phyloP scores from a whole-genome alignment of 208 protist genomes.

The Wallacemonas sp. region DNA sequence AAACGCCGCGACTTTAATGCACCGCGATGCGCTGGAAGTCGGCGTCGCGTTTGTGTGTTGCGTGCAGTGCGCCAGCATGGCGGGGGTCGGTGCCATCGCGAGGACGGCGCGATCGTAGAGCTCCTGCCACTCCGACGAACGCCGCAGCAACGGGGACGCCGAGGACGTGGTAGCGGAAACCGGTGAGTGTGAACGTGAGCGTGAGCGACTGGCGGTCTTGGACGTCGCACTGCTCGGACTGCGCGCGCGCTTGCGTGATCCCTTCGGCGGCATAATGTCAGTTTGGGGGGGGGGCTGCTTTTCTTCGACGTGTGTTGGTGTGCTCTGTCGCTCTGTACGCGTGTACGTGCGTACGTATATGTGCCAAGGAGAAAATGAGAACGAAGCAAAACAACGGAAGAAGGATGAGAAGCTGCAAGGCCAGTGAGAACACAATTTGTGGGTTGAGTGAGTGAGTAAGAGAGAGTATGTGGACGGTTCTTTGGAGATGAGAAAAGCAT shows the following conservation, averaged over 20 bases:
- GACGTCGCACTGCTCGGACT: no score
- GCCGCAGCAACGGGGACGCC: neutral
- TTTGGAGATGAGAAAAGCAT: no score
- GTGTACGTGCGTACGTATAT: neutral
- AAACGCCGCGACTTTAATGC: constrained; percentile 66
- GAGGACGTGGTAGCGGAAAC: neutral
- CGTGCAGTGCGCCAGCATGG: constrained; percentile 16
- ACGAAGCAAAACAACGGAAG: no score
- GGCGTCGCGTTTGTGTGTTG: neutral
- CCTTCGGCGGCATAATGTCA: constrained; percentile 10
- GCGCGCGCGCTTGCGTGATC: constrained; percentile 1
- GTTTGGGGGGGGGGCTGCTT: no score
- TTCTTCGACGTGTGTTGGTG: neutral
- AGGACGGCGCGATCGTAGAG: constrained; percentile 36
- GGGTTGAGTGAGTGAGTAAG: no score
- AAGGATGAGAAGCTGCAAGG: no score
- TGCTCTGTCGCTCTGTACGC: neutral
- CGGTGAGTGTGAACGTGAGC: neutral
- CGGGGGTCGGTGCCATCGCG: constrained; percentile 30
- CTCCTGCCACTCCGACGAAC: constrained; percentile 29
- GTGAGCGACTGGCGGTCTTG: no score
- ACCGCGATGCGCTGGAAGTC: neutral
- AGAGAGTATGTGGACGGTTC: no score
- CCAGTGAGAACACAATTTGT: no score
- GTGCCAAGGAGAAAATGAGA: no score